A percentile compares a stretch with the other conserved stretches of the same genome.
phyloP scores from a whole-genome alignment of 2,329 filamentous ascomycete species.

The Cytospora piceicola region DNA sequence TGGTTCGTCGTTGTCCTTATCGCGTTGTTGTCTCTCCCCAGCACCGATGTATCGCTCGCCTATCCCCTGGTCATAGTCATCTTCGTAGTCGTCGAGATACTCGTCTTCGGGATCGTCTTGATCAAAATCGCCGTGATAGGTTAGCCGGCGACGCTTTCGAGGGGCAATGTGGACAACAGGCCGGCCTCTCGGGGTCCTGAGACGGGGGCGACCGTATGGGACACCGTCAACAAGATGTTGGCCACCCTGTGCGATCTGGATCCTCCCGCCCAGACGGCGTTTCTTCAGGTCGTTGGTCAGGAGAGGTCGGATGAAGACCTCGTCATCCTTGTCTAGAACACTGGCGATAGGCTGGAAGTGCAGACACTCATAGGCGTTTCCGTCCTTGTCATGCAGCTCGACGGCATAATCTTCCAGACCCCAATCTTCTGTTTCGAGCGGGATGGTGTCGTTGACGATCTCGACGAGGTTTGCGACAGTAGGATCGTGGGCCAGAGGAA shows the following conservation, averaged over 20 bases:
- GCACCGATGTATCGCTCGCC: constrained; percentile 34
- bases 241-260: constrained; percentile 80
- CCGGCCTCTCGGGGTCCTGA: constrained; percentile 62
- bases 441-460: constrained; percentile 77
- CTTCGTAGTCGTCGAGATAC: constrained; percentile 42
- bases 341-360: constrained; percentile 77
- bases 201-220: constrained; percentile 75
- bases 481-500: constrained; percentile 58
- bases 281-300: constrained; percentile 74
- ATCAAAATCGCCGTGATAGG: constrained; percentile 43
- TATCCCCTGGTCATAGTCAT: constrained; percentile 37
- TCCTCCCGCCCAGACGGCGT: constrained; percentile 73
- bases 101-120: constrained; percentile 48
- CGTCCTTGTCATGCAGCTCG: constrained; percentile 62
- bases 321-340: constrained; percentile 80
- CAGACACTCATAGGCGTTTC: constrained; percentile 78
- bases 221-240: constrained; percentile 84
- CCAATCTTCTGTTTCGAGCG: constrained; percentile 79
- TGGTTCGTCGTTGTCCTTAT: constrained; percentile 33
- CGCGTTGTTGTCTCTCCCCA: constrained; percentile 28
- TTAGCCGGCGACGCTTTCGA: constrained; percentile 66
- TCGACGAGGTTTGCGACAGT: constrained; percentile 79
- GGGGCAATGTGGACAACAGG: constrained; percentile 74
- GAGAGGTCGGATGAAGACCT: constrained; percentile 80
- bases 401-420: constrained; percentile 89